These are phyloP conservation scores for Fusarium foetens DNA, from an alignment of 2,329 filamentous ascomycete species.

Conservation along the genomic window DNA sequence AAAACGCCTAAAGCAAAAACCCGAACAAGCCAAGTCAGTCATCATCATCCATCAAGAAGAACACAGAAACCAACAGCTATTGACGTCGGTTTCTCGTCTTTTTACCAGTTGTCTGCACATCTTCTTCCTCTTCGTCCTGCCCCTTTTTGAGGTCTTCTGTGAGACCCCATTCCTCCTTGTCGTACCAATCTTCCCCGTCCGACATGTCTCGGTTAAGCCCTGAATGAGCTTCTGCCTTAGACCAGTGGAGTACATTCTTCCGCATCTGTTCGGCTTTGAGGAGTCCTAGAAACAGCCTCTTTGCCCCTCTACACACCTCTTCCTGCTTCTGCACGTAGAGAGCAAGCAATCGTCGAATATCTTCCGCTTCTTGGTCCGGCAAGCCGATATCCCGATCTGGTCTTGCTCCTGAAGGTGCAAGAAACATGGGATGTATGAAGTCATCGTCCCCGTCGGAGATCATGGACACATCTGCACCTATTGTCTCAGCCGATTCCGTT, in stretches of 20 bases:
- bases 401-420: conserved; percentile 68
- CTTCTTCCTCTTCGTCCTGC: conserved; percentile 84
- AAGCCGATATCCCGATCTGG: conserved; percentile 78
- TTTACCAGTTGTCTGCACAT: conserved; percentile 67
- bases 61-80: conserved; percentile 9
- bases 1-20: conserved; percentile 35
- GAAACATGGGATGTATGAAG: conserved; percentile 80
- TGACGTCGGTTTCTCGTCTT: conserved; percentile 67
- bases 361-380: conserved; percentile 78
- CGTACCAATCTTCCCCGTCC: conserved; percentile 91
- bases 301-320: conserved; percentile 78
- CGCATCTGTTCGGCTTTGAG: conserved; percentile 78
- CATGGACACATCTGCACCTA: conserved; percentile 3
- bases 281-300: conserved; percentile 75
- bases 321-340: conserved; percentile 88
- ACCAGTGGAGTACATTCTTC: conserved; percentile 77
- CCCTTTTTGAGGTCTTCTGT: conserved; percentile 82
- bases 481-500: conserved; percentile 19
- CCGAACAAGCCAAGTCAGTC: conserved; percentile 35
- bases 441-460: conserved; percentile 51
- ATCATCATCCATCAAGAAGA: conserved; percentile 39
- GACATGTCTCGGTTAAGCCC: conserved; percentile 78
- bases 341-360: conserved; percentile 77
- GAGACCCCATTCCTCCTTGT: conserved; percentile 81
- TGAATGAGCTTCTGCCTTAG: conserved; percentile 80